These are phyloP conservation scores for Ceratocystis cacaofunesta DNA, from an alignment of 2,329 filamentous ascomycete species.

Conservation along the genomic window DNA sequence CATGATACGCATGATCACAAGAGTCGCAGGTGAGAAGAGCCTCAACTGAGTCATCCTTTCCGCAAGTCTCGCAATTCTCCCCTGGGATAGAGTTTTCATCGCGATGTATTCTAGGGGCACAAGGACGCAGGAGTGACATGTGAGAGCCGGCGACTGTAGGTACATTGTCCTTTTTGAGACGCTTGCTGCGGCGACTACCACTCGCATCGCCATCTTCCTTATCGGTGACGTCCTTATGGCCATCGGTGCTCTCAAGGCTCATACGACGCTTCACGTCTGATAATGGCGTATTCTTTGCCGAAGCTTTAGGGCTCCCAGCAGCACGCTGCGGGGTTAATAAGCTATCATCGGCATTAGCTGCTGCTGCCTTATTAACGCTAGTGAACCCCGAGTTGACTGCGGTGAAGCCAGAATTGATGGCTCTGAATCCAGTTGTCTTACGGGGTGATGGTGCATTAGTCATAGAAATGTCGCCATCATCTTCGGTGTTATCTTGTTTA, in stretches of 20 bases:
- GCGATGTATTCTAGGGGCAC: conserved; percentile 49
- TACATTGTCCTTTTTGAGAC: conserved; percentile 64
- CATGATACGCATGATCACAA: conserved; percentile 80
- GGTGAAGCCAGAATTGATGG: conserved; percentile 51
- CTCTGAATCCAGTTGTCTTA: conserved; percentile 41
- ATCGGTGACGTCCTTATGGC: conserved; percentile 33
- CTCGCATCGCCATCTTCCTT: conserved; percentile 44
- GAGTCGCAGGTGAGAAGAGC: conserved; percentile 74
- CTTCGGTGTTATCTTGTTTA: conserved; percentile 30
- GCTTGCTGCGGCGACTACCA: conserved; percentile 73
- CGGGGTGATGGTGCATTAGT: conserved; percentile 30
- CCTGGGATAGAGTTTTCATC: conserved; percentile 34
- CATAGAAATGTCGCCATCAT: conserved; percentile 35
- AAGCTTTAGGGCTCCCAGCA: conserved; percentile 46
- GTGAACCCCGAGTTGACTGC: conserved; percentile 58
- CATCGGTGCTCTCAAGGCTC: conserved; percentile 42
- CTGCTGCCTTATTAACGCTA: conserved; percentile 39
- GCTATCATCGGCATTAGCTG: conserved; percentile 5
- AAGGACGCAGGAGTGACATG: conserved; percentile 85
- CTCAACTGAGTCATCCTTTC: conserved; percentile 56
- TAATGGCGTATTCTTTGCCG: conserved; percentile 48
- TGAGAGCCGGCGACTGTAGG: conserved; percentile 91
- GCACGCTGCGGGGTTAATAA: conserved; percentile 27
- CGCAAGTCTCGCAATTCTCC: conserved; percentile 74
- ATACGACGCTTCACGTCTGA: conserved; percentile 61